These are phyloP conservation scores for Andrographis paniculata DNA, from an alignment of 305 asterid species.

Conservation along the genomic window DNA sequence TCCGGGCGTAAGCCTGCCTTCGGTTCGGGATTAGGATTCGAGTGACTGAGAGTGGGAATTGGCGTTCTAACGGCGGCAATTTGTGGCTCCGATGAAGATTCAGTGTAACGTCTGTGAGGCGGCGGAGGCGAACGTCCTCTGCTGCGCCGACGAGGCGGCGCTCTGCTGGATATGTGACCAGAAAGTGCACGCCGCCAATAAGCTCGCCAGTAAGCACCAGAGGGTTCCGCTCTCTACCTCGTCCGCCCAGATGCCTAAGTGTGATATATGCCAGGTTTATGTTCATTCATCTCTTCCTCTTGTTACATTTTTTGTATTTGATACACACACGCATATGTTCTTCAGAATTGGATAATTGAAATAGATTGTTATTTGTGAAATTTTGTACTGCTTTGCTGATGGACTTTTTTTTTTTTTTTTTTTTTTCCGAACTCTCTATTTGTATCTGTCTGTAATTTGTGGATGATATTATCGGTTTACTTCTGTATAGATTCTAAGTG, in stretches of 20 bases:
- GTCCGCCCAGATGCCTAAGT: slow-evolving; percentile 69
- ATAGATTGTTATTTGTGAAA: background rate
- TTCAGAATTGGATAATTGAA: background rate
- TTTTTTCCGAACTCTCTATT: no score
- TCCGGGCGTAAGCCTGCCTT: no score
- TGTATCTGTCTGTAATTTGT: no score
- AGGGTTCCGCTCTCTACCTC: slow-evolving; percentile 60
- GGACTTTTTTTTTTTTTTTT: no score
- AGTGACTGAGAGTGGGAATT: no score
- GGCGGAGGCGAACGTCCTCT: slow-evolving; percentile 74
- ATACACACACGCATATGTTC: no score
- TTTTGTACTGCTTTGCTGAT: no score
- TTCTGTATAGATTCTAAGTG: no score
- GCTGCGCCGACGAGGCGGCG: slow-evolving; percentile 99
- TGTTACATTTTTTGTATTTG: background rate
- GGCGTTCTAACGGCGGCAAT: no score
- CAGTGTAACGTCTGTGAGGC: slow-evolving; percentile 91
- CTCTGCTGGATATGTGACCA: slow-evolving; percentile 68
- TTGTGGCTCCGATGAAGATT: slow-evolving; percentile 91
- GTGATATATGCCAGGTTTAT: slow-evolving; percentile 90
- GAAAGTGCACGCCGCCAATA: slow-evolving; percentile 82
- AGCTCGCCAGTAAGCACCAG: slow-evolving; percentile 82
- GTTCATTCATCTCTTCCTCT: background rate
- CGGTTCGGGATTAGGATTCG: no score
- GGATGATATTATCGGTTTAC: no score